phyloP scores from a whole-genome alignment of 108 stramenopile genomes.

The Pelagomonas calceolata region DNA sequence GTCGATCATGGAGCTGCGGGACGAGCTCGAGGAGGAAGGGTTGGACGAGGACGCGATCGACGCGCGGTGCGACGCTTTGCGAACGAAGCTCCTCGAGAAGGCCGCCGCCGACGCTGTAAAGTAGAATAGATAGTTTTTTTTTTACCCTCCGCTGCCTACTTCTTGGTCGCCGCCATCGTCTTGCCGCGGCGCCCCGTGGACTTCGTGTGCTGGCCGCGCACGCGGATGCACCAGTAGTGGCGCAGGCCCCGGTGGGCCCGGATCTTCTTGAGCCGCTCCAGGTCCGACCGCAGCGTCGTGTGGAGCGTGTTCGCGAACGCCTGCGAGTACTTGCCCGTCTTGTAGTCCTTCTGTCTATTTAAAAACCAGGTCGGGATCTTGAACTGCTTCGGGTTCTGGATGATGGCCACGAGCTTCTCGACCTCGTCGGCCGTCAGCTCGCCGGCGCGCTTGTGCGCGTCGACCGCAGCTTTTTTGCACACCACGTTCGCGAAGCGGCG shows the following conservation, averaged over 20 bases:
- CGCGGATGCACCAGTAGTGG: constrained; percentile 99
- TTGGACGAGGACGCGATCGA: not conserved
- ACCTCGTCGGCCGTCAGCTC: constrained; percentile 97
- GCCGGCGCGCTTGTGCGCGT: constrained; percentile 97
- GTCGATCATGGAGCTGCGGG: not conserved
- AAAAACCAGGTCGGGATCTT: constrained; percentile 99
- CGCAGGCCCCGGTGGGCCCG: constrained; percentile 97
- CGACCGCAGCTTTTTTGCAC: constrained; percentile 99
- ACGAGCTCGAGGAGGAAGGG: not conserved
- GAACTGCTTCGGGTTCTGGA: constrained; percentile 96
- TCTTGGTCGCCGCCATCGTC: no score
- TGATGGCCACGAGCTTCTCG: constrained; percentile 97
- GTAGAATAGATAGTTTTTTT: no score
- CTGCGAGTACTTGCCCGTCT: constrained; percentile 96
- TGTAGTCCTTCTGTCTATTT: constrained; percentile 99
- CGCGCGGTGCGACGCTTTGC: not conserved
- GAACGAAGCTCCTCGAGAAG: not conserved
- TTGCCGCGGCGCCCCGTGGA: constrained; percentile 77
- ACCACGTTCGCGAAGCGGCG: constrained; percentile 95
- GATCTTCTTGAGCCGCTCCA: constrained; percentile 95
- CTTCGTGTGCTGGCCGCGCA: constrained; percentile 99
- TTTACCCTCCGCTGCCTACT: no score
- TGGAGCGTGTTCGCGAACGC: constrained; percentile 91
- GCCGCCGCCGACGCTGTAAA: no score
- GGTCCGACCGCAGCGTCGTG: constrained; percentile 96